Percentiles rank a stretch among this genome's conserved stretches.
Evolutionary conservation across 2,329 filamentous ascomycete genomes (phyloP).

Genomic region (Neonectria hederae): DNA sequence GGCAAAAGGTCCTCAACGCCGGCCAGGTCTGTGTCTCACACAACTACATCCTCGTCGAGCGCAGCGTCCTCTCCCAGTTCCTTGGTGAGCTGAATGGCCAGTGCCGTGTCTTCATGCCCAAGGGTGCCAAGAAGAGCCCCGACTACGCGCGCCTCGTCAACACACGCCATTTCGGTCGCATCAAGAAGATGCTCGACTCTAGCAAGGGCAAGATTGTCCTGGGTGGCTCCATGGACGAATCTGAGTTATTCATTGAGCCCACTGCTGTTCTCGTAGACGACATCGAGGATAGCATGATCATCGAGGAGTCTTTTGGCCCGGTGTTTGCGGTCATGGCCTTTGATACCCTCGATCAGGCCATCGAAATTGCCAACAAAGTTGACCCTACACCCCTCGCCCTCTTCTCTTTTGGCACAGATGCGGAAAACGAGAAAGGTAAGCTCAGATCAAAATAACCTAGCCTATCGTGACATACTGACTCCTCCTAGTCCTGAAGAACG

Average conservation of each 20-base stretch:
- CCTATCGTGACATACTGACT: constrained; percentile 18
- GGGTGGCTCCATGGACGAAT: constrained; percentile 84
- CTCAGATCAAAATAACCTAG: not conserved
- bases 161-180: constrained; percentile 77
- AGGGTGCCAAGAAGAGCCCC: constrained; percentile 78
- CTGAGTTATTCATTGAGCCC: constrained; percentile 85
- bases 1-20: constrained; percentile 87
- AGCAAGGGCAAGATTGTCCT: constrained; percentile 85
- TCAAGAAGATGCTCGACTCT: constrained; percentile 91
- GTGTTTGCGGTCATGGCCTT: constrained; percentile 84
- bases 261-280: constrained; percentile 88
- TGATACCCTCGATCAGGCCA: constrained; percentile 84
- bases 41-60: constrained; percentile 90
- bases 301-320: constrained; percentile 92
- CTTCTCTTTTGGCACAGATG: constrained; percentile 85
- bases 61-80: constrained; percentile 75
- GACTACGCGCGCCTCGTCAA: constrained; percentile 88
- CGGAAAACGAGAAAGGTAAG: constrained; percentile 78
- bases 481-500: constrained; percentile 51
- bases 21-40: constrained; percentile 94
- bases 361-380: constrained; percentile 81
- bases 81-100: constrained; percentile 77
- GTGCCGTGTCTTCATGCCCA: constrained; percentile 82
- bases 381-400: constrained; percentile 85
- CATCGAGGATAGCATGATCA: constrained; percentile 76